phyloP scores from a whole-genome alignment of 208 protist genomes.

The Trypanosoma congolense region DNA sequence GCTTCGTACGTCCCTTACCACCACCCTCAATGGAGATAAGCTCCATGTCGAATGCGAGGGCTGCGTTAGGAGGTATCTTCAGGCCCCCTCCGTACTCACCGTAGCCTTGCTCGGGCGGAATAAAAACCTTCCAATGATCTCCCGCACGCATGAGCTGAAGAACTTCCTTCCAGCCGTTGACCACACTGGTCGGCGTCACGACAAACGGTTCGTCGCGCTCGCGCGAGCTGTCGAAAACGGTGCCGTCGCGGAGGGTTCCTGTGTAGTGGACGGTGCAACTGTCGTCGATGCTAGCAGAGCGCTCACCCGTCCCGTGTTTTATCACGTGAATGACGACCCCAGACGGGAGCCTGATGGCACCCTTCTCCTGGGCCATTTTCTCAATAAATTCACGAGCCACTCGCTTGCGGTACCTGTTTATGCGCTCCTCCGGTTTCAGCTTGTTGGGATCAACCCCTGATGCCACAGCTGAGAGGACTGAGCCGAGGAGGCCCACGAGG shows the following conservation, averaged over 20 bases:
- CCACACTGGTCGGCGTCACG: conserved; percentile 51
- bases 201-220: conserved; percentile 38
- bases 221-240: conserved; percentile 52
- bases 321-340: conserved; percentile 63
- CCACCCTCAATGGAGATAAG: conserved; percentile 42
- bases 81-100: conserved; percentile 33
- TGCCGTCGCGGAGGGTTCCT: conserved; percentile 39
- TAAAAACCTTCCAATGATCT: conserved; percentile 67
- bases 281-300: conserved; percentile 39
- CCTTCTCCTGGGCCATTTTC: conserved; percentile 25
- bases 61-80: conserved; percentile 36
- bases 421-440: conserved; percentile 30
- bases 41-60: conserved; percentile 65
- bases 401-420: conserved; percentile 42
- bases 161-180: conserved; percentile 60
- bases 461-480: neutral
- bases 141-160: conserved; percentile 86
- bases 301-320: conserved; percentile 39
- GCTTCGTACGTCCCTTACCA: conserved; percentile 36
- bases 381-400: conserved; percentile 41
- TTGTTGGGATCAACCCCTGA: conserved; percentile 2
- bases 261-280: conserved; percentile 74
- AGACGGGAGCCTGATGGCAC: conserved; percentile 63
- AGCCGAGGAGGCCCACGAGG: neutral
- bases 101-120: conserved; percentile 73